Evolutionary conservation across 2,329 filamentous ascomycete genomes (phyloP).

Genomic region (Colletotrichum chlorophyti): DNA sequence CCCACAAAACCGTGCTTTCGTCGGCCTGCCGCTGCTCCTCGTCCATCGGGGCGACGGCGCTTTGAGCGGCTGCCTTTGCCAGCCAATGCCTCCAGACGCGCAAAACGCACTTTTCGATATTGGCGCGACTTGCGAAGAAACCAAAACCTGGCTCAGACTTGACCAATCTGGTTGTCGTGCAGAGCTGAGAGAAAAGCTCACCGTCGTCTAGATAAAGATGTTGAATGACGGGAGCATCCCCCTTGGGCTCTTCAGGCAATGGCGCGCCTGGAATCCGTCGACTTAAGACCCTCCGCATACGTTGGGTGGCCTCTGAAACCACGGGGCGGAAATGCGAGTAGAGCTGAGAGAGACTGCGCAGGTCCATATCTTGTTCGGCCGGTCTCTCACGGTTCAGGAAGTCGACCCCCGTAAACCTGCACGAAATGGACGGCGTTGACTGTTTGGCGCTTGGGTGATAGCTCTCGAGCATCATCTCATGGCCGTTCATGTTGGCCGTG

Average conservation of each 20-base stretch:
- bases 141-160: conserved; percentile 67
- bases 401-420: conserved; percentile 70
- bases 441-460: conserved; percentile 76
- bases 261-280: conserved; percentile 35
- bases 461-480: conserved; percentile 78
- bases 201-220: conserved; percentile 70
- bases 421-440: conserved; percentile 71
- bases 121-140: conserved; percentile 69
- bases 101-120: conserved; percentile 71
- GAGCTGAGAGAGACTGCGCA: conserved; percentile 56
- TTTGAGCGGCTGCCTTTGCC: conserved; percentile 55
- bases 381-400: conserved; percentile 53
- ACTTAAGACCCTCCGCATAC: conserved; percentile 35
- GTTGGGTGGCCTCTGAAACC: conserved; percentile 58
- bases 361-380: conserved; percentile 16
- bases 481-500: conserved; percentile 63
- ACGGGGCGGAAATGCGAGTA: conserved; percentile 77
- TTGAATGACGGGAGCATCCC: conserved; percentile 58
- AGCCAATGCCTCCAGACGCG: conserved; percentile 80
- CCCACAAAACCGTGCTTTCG: conserved; percentile 66
- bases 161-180: conserved; percentile 71
- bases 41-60: conserved; percentile 35
- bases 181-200: conserved; percentile 79
- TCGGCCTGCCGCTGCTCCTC: conserved; percentile 15
- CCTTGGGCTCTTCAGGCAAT: conserved; percentile 35